Conservation (phyloP, 2,329 filamentous ascomycete genomes). For the Pseudocercospora eumusae region DNA sequence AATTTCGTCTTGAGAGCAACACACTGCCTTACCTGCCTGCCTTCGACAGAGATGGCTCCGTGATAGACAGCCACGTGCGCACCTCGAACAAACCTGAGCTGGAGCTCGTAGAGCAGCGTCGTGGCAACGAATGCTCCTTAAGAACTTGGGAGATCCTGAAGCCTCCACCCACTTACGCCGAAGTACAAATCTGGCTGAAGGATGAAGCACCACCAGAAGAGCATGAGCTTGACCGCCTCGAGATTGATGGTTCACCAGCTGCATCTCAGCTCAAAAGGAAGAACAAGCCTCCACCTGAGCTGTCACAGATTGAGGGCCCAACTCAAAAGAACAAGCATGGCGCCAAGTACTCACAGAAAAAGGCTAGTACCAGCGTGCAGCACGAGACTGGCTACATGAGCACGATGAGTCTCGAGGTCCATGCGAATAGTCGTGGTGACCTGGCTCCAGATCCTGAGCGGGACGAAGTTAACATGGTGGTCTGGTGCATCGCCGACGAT, state of each 20-base stretch:
- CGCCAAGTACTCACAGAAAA: constrained; percentile 81
- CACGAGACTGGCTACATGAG: constrained; percentile 94
- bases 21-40: constrained; percentile 76
- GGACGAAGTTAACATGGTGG: constrained; percentile 83
- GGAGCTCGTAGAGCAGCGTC: constrained; percentile 53
- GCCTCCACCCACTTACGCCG: constrained; percentile 67
- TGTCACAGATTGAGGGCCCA: constrained; percentile 86
- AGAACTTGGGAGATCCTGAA: constrained; percentile 75
- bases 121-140: constrained; percentile 61
- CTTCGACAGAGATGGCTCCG: constrained; percentile 55
- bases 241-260: constrained; percentile 37
- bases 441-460: constrained; percentile 86
- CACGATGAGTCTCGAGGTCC: constrained; percentile 89
- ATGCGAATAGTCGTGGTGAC: constrained; percentile 80
- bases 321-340: constrained; percentile 80
- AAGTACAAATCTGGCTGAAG: constrained; percentile 70
- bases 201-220: constrained; percentile 34
- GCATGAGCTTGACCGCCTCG: constrained; percentile 24
- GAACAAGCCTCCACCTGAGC: constrained; percentile 39
- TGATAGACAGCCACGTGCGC: constrained; percentile 60
- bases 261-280: constrained; percentile 39
- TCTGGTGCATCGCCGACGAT: constrained; percentile 69
- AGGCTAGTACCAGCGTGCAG: constrained; percentile 71
- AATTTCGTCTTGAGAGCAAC: constrained; percentile 75
- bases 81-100: constrained; percentile 58